These are phyloP conservation scores for Agaricus blazei DNA, from an alignment of 768 basidiomycete genomes.

Conservation along the genomic window DNA sequence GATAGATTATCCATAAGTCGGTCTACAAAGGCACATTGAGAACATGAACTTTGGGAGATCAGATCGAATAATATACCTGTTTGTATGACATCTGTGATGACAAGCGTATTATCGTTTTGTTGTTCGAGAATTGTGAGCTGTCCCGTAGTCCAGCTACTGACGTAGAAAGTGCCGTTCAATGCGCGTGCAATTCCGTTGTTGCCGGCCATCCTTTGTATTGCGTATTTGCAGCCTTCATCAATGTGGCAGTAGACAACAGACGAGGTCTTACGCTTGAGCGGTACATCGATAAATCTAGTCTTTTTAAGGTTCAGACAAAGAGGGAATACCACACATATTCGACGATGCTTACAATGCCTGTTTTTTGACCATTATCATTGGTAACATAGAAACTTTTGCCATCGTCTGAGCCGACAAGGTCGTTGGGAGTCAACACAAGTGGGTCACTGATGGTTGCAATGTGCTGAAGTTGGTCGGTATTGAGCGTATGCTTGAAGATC, in stretches of 20 bases:
- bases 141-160: slow-evolving; percentile 41
- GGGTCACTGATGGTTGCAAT: slow-evolving; percentile 54
- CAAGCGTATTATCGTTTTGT: slow-evolving; percentile 54
- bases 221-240: slow-evolving; percentile 56
- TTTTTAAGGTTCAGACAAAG: slow-evolving; percentile 4
- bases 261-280: slow-evolving; percentile 30
- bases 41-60: not conserved
- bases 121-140: slow-evolving; percentile 48
- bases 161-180: slow-evolving; percentile 60
- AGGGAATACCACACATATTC: not conserved
- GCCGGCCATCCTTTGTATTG: slow-evolving; percentile 39
- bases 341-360: slow-evolving; percentile 41
- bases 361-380: slow-evolving; percentile 57
- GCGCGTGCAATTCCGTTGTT: slow-evolving; percentile 61
- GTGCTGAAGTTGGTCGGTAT: slow-evolving; percentile 40
- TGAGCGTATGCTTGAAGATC: slow-evolving; percentile 53
- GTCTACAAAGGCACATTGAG: slow-evolving; percentile 26
- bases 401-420: slow-evolving; percentile 58
- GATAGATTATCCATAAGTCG: slow-evolving; percentile 55
- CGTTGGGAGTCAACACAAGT: slow-evolving; percentile 62
- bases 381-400: slow-evolving; percentile 65
- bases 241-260: slow-evolving; percentile 64
- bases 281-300: slow-evolving; percentile 21
- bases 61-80: slow-evolving; percentile 34
- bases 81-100: slow-evolving; percentile 45